Percentiles rank a stretch among this genome's conserved stretches.
Conservation (phyloP, 495 filamentous ascomycete species). For the Neurospora terricola region DNA sequence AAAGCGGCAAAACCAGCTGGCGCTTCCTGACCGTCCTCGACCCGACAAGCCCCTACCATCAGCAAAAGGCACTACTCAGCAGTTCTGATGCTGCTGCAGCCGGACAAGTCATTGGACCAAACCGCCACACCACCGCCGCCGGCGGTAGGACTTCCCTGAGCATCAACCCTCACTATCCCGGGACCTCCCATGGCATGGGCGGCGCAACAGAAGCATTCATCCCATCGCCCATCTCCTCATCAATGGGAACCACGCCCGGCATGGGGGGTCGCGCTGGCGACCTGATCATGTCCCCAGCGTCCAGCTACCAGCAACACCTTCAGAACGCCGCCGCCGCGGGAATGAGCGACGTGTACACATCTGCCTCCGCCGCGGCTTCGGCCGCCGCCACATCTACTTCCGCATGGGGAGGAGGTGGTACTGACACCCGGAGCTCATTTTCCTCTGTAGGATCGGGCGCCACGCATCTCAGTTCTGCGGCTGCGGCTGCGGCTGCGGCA, state of each 20-base stretch:
- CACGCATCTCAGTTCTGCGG: not conserved
- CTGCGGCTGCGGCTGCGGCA: not conserved
- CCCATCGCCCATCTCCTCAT: not conserved
- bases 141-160: not conserved
- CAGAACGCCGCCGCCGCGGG: slow-evolving; percentile 13
- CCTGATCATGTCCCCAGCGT: slow-evolving; percentile 34
- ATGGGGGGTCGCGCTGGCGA: slow-evolving; percentile 14
- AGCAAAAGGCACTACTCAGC: slow-evolving; percentile 29
- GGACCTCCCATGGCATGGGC: not conserved
- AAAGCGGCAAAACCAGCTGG: slow-evolving; percentile 28
- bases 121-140: not conserved
- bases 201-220: not conserved
- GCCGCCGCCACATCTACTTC: slow-evolving; percentile 9
- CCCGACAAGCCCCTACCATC: slow-evolving; percentile 35
- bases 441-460: not conserved
- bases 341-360: slow-evolving; percentile 3
- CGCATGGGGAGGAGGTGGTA: not conserved
- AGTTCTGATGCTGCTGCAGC: not conserved
- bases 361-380: not conserved
- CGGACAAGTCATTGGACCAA: not conserved
- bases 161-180: not conserved
- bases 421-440: not conserved
- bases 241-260: not conserved
- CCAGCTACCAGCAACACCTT: slow-evolving; percentile 31
- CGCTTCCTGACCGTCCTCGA: slow-evolving; percentile 38